Evolutionary conservation across 202 grass and related monocot genomes (phyloP), one percentile per base, ranked within the genome.

Genomic region (Hordeum pubiflorum): DNA sequence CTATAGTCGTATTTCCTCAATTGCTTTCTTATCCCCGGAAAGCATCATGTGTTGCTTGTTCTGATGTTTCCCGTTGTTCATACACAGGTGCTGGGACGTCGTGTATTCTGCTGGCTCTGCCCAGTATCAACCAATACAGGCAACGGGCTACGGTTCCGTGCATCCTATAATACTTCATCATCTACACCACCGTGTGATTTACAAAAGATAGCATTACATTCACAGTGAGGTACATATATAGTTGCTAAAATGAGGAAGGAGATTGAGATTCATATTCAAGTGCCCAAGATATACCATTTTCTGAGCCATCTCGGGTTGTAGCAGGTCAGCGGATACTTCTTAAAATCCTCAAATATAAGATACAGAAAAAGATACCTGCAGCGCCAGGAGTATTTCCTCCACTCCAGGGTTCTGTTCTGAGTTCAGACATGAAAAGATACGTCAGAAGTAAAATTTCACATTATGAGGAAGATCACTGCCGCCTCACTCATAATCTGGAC

Each of bases 21-120:
- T 69, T 88, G 37, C 17, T 69, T 85, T 34, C 26, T 71, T 70
- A 22, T 10, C 7, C 37, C 21, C 7, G 11, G 6, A 1, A 52
- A 31, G 38, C 65, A 60, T 78, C 17, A 24, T 1, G 26, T 72
- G 10, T 20, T 55, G 17, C 20, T 66, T 78, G 33, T 81, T 74
- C 10, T 43, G 73, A 63, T 29, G 8, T 77, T 48, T 69, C 65
- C 40, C 76, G 1, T 1, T 1, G n/a, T 50, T 82, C 70, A 11
- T 73, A 14, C 18, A 15, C 85, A 92, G 94, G 88, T 97, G 54
- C 37, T 97, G 31, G 94, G 91, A 41, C 82, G 84, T 4, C 92
- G 90, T 67, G 82, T 97, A 84, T 91, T 93, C 29, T 97, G 88
- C 82, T 97, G 94, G 89, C 39, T 83, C 29, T 92, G 91, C 61